Conservation (phyloP, 2,329 filamentous ascomycete species). For the Peltaster fructicola region DNA sequence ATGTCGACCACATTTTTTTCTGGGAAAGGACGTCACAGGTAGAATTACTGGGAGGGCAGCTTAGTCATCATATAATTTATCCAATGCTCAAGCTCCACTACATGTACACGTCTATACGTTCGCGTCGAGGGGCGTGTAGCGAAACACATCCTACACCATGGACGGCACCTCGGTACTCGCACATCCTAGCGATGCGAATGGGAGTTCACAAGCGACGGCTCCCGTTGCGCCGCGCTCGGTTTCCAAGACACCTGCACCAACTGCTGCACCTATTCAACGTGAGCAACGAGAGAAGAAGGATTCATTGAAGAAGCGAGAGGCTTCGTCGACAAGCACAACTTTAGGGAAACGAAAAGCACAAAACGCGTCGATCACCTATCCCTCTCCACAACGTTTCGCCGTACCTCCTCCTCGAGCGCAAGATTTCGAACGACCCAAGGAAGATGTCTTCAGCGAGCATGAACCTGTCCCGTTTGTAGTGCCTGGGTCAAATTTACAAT, state of each 20-base stretch:
- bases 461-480: slow-evolving; percentile 28
- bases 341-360: slow-evolving; percentile 21
- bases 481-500: slow-evolving; percentile 24
- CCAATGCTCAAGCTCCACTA: too few relatives aligned
- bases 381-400: slow-evolving; percentile 33
- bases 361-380: slow-evolving; percentile 18
- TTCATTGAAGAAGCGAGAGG: slow-evolving; percentile 35
- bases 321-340: slow-evolving; percentile 18
- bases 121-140: too few relatives aligned
- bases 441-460: slow-evolving; percentile 28
- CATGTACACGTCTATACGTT: too few relatives aligned
- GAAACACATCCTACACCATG: too few relatives aligned
- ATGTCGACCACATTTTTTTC: slow-evolving; percentile 1
- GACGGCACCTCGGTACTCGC: too few relatives aligned
- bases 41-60: too few relatives aligned
- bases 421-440: slow-evolving; percentile 33
- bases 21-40: too few relatives aligned
- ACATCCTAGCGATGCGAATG: too few relatives aligned
- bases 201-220: too few relatives aligned
- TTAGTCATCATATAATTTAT: too few relatives aligned
- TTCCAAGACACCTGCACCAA: slow-evolving; percentile 20
- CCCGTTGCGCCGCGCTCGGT: slow-evolving; percentile 24
- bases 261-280: slow-evolving; percentile 25
- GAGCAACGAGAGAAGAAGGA: slow-evolving; percentile 35
- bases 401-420: slow-evolving; percentile 28